phyloP scores from a whole-genome alignment of 108 stramenopile species.

The Mediolabrus comicus region DNA sequence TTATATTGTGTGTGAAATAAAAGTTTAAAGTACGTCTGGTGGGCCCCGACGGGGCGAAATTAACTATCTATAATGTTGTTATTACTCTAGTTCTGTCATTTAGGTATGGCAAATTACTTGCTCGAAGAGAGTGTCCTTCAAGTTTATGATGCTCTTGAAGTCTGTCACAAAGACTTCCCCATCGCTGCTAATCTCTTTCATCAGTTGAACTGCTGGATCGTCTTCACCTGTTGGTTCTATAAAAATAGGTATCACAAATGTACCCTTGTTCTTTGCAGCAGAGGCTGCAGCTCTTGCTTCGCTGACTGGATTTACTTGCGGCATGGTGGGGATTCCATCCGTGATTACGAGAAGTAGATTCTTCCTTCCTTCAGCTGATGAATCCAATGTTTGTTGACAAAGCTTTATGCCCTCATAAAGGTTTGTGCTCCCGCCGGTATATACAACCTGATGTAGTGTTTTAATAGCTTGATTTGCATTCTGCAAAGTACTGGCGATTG shows the following conservation, averaged over 20 bases:
- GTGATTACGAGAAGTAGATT: conserved; percentile 31
- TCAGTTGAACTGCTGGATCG: background rate
- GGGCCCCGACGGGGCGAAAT: no score
- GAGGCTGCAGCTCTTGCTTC: background rate
- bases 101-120: conserved; percentile 4
- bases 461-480: conserved; percentile 2
- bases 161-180: background rate
- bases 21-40: no score
- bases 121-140: background rate
- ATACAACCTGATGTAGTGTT: background rate
- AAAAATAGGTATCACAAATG: background rate
- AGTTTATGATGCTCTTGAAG: background rate
- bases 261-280: background rate
- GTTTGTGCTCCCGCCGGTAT: background rate
- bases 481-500: conserved; percentile 9
- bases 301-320: background rate
- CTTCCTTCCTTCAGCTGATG: conserved; percentile 17
- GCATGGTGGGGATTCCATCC: conserved; percentile 26
- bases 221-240: background rate
- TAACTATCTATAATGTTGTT: no score
- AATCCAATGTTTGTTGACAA: conserved; percentile 9
- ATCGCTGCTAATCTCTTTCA: conserved; percentile 7
- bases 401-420: background rate
- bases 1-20: no score
- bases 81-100: background rate